Conservation (phyloP, 2,329 filamentous ascomycete species). For the Aspergillus ustus region DNA sequence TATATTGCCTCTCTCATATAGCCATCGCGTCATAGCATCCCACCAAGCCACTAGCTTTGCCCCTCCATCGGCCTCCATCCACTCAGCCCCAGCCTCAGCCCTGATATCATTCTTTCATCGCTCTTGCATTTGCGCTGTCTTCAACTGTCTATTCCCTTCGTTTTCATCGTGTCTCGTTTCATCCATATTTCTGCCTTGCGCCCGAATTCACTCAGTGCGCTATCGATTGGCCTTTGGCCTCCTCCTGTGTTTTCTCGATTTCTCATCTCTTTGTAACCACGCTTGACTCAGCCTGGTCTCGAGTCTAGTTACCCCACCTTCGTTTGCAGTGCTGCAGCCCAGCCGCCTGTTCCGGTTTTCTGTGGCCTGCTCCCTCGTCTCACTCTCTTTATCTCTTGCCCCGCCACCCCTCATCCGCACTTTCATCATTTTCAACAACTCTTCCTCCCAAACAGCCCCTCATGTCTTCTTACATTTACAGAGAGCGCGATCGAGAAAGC, state of each 20-base stretch:
- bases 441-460: constrained; percentile 15
- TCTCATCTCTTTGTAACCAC: neutral
- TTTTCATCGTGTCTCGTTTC: constrained; percentile 1
- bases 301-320: constrained; percentile 14
- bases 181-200: constrained; percentile 3
- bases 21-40: constrained; percentile 12
- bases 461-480: constrained; percentile 42
- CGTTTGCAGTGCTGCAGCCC: neutral
- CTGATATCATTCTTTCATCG: constrained; percentile 15
- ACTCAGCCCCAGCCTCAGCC: constrained; percentile 4
- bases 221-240: constrained; percentile 4
- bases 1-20: constrained; percentile 11
- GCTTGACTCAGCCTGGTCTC: constrained; percentile 15
- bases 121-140: neutral
- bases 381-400: neutral
- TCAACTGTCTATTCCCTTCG: neutral
- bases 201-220: neutral
- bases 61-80: constrained; percentile 8
- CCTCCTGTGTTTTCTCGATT: neutral
- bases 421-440: constrained; percentile 4
- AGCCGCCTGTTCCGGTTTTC: neutral
- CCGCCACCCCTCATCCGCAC: constrained; percentile 11
- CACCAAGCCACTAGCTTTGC: constrained; percentile 8
- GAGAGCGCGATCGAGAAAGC: constrained; percentile 46
- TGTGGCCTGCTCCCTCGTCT: constrained; percentile 9